Evolutionary conservation across 2,329 filamentous ascomycete genomes (phyloP).

Genomic region (Capronia coronata): DNA sequence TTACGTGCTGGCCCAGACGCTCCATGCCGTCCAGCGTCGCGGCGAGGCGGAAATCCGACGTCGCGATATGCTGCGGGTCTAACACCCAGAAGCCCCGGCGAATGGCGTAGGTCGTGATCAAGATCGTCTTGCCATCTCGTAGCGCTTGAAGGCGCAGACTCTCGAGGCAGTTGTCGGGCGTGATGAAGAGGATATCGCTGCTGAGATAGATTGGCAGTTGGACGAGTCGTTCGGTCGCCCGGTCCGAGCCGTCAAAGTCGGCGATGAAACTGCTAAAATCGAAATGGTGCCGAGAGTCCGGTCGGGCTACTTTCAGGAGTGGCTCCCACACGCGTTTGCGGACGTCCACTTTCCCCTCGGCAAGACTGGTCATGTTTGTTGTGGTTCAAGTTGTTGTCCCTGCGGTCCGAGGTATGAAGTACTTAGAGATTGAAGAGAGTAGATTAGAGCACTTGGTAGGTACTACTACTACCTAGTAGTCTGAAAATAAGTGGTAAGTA

Average conservation of each 20-base stretch:
- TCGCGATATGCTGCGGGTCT: constrained; percentile 35
- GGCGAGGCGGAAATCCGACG: no score
- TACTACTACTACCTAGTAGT: no score
- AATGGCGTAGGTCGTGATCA: constrained; percentile 41
- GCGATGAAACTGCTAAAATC: constrained; percentile 42
- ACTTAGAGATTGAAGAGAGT: no score
- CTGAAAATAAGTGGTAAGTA: no score
- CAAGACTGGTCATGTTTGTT: no score
- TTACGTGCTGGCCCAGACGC: constrained; percentile 34
- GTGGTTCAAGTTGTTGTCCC: no score
- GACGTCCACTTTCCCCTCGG: constrained; percentile 10
- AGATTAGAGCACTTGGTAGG: no score
- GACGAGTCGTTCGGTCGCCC: constrained; percentile 32
- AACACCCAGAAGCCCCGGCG: constrained; percentile 40
- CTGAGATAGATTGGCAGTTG: constrained; percentile 33
- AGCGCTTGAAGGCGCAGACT: constrained; percentile 36
- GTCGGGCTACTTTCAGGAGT: constrained; percentile 36
- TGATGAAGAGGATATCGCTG: constrained; percentile 36
- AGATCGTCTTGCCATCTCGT: constrained; percentile 37
- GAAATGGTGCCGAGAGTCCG: constrained; percentile 41
- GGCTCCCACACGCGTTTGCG: constrained; percentile 32
- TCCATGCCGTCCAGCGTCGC: constrained; percentile 47
- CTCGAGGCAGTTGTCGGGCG: constrained; percentile 43
- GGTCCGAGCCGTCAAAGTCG: constrained; percentile 38
- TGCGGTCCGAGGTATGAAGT: no score